Base-by-base conservation (phyloP, 2,329 filamentous ascomycete genomes). In the Proliferodiscus dingleyae region DNA sequence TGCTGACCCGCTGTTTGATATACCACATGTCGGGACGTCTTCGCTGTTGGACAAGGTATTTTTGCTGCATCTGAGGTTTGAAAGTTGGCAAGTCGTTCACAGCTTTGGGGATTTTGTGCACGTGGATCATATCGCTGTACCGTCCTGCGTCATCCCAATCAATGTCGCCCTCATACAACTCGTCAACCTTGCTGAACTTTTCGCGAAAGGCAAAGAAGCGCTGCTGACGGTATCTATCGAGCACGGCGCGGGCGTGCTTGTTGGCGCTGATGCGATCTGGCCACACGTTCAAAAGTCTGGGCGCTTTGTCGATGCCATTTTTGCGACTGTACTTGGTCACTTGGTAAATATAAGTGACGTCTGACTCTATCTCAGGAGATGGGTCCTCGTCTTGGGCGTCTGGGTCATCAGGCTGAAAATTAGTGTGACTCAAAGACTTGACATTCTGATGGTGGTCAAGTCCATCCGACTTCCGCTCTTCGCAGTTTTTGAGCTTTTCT, bases 1-100 rank as follows among this genome's bases (percentile, higher is more conserved):
- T n/a, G n/a, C n/a, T n/a, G n/a, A n/a, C n/a, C n/a, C n/a, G n/a
- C n/a, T n/a, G n/a, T n/a, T n/a, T n/a, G n/a, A n/a, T 4, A 15
- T 4, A 8, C n/a, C 4, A 7, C 4, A 15, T 5, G n/a, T 1
- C 4, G 29, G n/a, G 3, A 15, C 4, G 1, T 2, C 9, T 6
- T 4, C 1, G n/a, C 16, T 32, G 29, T n/a, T 32, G 29, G 9
- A 4, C 13, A 5, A 32, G 13, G 4, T n/a, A 2, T 32, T 32
- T 4, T 13, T 2, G 29, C 5, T 13, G 13, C n/a, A 10, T 10
- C 28, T 10, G 10, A 13, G 28, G 28, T 10, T 30, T 8, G 28
- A 30, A 30, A 30, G 11, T 3, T 10, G 28, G 28, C 11, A 8
- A 4, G 4, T 11, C 28, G 5, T 11, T 4, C 5, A 30, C 28